A percentile compares a stretch with the other conserved stretches of the same genome.
These are phyloP conservation scores for Craterostigma plantagineum DNA, from an alignment of 257 asterid genomes.

Conservation along the genomic window DNA sequence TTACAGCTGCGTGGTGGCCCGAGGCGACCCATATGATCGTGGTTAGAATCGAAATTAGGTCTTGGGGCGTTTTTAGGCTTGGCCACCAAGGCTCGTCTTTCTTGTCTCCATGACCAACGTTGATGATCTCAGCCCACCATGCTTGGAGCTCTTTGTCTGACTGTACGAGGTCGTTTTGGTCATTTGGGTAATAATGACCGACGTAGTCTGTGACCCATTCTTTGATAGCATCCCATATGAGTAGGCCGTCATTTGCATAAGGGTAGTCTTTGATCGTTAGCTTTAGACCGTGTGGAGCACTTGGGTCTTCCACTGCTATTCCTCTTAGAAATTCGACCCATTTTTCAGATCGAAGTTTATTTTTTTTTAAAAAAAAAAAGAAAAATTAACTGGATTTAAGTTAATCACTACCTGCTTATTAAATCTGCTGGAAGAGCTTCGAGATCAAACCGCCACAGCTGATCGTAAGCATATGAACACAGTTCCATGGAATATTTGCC, in stretches of 20 bases:
- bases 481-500: constrained; percentile 33
- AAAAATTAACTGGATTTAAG: neutral
- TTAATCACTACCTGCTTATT: constrained; percentile 32
- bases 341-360: no score
- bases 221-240: constrained; percentile 56
- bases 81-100: constrained; percentile 81
- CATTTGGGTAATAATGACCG: constrained; percentile 25
- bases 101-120: constrained; percentile 57
- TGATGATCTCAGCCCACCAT: constrained; percentile 67
- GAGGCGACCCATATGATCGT: constrained; percentile 61
- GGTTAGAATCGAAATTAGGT: constrained; percentile 33
- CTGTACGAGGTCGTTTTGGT: constrained; percentile 10
- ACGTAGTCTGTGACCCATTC: constrained; percentile 59
- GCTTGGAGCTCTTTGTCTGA: constrained; percentile 49
- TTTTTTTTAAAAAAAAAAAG: no score
- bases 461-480: constrained; percentile 41
- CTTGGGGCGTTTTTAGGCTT: constrained; percentile 19
- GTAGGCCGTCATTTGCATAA: constrained; percentile 56
- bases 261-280: constrained; percentile 66
- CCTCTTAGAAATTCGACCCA: constrained; percentile 24
- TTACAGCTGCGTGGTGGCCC: constrained; percentile 73
- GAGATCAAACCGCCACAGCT: constrained; percentile 52
- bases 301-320: constrained; percentile 63
- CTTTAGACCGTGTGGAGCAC: constrained; percentile 49
- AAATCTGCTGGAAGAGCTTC: constrained; percentile 57